phyloP scores from a whole-genome alignment of 108 stramenopile species.

The Cyclotella choctawhatcheeana region DNA sequence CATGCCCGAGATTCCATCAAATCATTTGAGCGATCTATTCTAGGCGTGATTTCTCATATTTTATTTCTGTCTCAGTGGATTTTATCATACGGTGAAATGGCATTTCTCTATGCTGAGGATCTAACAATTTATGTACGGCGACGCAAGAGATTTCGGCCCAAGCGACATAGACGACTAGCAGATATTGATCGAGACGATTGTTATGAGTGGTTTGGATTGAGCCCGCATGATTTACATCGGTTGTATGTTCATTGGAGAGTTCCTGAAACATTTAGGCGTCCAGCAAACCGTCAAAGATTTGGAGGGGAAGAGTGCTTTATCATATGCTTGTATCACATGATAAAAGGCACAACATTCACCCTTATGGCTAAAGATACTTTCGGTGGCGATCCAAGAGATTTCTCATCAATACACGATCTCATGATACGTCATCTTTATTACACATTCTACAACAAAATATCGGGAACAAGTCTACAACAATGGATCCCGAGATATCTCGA shows the following conservation, averaged over 20 bases:
- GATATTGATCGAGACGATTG: slow-evolving; percentile 5
- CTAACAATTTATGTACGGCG: slow-evolving; percentile 19
- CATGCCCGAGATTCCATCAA: not conserved
- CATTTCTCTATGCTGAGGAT: slow-evolving; percentile 34
- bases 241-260: slow-evolving; percentile 10
- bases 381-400: slow-evolving; percentile 28
- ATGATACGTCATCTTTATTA: slow-evolving; percentile 16
- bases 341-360: slow-evolving; percentile 22
- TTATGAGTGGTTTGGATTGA: slow-evolving; percentile 10
- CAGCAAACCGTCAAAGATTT: slow-evolving; percentile 8
- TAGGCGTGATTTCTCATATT: not conserved
- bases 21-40: not conserved
- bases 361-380: slow-evolving; percentile 17
- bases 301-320: slow-evolving; percentile 35
- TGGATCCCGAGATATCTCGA: slow-evolving; percentile 29
- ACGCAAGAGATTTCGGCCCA: slow-evolving; percentile 14
- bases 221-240: not conserved
- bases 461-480: slow-evolving; percentile 26
- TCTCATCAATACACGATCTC: slow-evolving; percentile 17
- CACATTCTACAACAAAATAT: slow-evolving; percentile 46
- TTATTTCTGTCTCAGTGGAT: slow-evolving; percentile 17
- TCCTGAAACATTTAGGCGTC: not conserved
- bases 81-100: slow-evolving; percentile 19
- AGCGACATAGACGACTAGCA: not conserved
- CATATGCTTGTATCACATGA: slow-evolving; percentile 13